Evolutionary conservation across 306 rosid species (phyloP).

Genomic region (Arachis hypogaea): DNA sequence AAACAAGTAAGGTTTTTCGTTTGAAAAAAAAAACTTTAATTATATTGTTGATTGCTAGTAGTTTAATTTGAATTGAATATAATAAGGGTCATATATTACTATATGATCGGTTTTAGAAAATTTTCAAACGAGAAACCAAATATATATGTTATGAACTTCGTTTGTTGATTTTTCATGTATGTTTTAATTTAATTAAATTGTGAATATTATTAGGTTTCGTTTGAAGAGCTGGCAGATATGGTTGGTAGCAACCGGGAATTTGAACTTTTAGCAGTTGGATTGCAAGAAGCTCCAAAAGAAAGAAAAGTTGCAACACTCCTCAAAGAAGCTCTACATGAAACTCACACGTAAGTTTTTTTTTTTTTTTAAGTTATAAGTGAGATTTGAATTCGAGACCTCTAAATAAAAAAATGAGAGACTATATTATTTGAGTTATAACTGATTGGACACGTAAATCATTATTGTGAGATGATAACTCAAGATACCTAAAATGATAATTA

Average conservation of each 20-base stretch:
- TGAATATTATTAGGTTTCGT: slow-evolving; percentile 39
- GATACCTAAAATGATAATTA: too few species aligned
- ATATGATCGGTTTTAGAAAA: not conserved
- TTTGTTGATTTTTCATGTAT: not conserved
- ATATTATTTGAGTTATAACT: too few species aligned
- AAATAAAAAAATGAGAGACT: too few species aligned
- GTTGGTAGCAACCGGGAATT: slow-evolving; percentile 51
- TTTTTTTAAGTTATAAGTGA: too few species aligned
- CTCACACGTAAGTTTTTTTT: slow-evolving; percentile 47
- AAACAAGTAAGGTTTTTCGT: not conserved
- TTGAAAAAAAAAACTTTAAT: not conserved
- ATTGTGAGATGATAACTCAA: too few species aligned
- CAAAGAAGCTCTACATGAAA: slow-evolving; percentile 46
- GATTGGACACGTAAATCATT: too few species aligned
- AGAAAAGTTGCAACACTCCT: slow-evolving; percentile 45
- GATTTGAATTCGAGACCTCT: too few species aligned
- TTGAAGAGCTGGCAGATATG: slow-evolving; percentile 62
- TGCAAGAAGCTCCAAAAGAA: slow-evolving; percentile 77
- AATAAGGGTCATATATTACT: too few species aligned
- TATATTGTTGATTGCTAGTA: too few species aligned
- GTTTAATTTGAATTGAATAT: too few species aligned
- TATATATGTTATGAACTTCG: not conserved
- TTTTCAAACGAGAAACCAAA: not conserved
- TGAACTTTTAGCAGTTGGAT: slow-evolving; percentile 75
- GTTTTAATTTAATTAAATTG: too few species aligned